Conservation (phyloP, 768 basidiomycete genomes). For the Pleurotus eryngii region DNA sequence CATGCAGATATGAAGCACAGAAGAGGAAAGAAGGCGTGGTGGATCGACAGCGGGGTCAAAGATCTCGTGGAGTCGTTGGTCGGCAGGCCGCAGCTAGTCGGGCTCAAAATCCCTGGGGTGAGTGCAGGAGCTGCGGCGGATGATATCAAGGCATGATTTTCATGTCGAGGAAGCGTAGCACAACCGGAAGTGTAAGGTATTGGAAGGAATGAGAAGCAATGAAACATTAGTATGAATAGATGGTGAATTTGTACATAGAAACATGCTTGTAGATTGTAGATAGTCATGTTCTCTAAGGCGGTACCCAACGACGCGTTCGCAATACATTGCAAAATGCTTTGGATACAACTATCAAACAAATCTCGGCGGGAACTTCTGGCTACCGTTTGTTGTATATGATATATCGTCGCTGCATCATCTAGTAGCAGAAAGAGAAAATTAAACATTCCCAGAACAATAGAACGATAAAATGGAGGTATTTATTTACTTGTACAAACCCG, state of each 20-base stretch:
- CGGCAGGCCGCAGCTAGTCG: conserved; percentile 57
- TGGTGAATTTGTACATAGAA: too few relatives aligned
- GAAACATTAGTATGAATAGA: too few relatives aligned
- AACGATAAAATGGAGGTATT: conserved; percentile 4
- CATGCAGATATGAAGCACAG: conserved; percentile 92
- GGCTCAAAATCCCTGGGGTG: conserved; percentile 16
- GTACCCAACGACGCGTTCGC: too few relatives aligned
- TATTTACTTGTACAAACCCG: conserved; percentile 10
- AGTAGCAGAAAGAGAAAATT: too few relatives aligned
- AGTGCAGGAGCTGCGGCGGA: conserved; percentile 5
- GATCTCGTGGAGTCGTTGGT: conserved; percentile 72
- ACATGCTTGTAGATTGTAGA: too few relatives aligned
- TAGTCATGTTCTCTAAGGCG: too few relatives aligned
- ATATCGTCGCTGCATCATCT: too few relatives aligned
- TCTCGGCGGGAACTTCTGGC: too few relatives aligned
- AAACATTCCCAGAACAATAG: neutral
- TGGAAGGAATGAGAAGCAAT: too few relatives aligned
- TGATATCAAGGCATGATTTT: neutral
- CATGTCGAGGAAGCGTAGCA: neutral
- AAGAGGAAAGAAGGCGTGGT: conserved; percentile 77
- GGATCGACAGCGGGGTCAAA: conserved; percentile 53
- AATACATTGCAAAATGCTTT: too few relatives aligned
- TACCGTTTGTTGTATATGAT: too few relatives aligned
- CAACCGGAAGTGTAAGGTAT: neutral
- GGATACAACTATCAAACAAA: too few relatives aligned